These are phyloP conservation scores for Apiotrichum veenhuisii DNA, from an alignment of 1,284 basidiomycete species.

Conservation along the genomic window DNA sequence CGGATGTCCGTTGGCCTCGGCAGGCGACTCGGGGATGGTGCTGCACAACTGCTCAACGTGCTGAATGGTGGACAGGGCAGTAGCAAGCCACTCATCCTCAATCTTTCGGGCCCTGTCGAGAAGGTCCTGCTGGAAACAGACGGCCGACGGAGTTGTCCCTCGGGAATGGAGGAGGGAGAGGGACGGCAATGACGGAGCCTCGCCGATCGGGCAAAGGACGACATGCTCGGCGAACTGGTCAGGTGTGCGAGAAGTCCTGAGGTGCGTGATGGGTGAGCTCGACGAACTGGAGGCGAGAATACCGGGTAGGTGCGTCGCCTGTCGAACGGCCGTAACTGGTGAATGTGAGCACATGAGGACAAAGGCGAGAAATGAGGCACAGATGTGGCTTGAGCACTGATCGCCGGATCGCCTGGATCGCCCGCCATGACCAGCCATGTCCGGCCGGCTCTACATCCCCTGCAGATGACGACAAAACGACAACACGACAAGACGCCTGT, in stretches of 20 bases:
- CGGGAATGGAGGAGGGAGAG: slow-evolving; percentile 41
- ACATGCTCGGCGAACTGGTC: slow-evolving; percentile 28
- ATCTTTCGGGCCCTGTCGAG: slow-evolving; percentile 41
- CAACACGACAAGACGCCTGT: too few species aligned
- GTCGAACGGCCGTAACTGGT: slow-evolving; percentile 41
- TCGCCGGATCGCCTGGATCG: too few species aligned
- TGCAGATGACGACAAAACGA: too few species aligned
- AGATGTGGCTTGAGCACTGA: not conserved
- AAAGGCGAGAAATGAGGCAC: not conserved
- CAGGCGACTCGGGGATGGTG: slow-evolving; percentile 40
- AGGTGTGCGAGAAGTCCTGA: not conserved
- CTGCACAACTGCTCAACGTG: slow-evolving; percentile 29
- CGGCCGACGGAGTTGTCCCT: slow-evolving; percentile 46
- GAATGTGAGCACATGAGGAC: slow-evolving; percentile 3
- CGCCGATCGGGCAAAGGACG: slow-evolving; percentile 45
- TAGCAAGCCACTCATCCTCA: slow-evolving; percentile 45
- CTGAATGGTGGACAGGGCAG: slow-evolving; percentile 35
- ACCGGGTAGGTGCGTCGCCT: slow-evolving; percentile 34
- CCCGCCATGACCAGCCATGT: too few species aligned
- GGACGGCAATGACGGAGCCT: slow-evolving; percentile 44
- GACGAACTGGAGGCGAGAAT: slow-evolving; percentile 23
- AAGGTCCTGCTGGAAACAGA: slow-evolving; percentile 49
- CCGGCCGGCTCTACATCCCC: too few species aligned
- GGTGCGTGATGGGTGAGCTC: slow-evolving; percentile 1
- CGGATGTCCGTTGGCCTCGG: slow-evolving; percentile 28